Evolutionary conservation across 2,329 filamentous ascomycete species (phyloP).

Genomic region (Penicillium sp.): DNA sequence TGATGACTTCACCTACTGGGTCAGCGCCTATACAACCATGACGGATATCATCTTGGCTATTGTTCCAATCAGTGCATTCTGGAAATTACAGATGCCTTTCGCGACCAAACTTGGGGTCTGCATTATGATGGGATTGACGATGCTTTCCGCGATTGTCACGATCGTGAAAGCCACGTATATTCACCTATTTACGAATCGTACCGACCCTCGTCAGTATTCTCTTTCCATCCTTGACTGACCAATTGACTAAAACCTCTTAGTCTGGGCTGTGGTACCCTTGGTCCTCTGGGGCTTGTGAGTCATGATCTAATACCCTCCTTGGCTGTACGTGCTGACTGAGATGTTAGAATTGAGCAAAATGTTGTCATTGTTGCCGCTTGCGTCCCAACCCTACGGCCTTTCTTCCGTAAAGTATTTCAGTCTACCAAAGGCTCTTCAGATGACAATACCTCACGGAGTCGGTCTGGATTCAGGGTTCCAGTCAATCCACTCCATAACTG

Average conservation of each 20-base stretch:
- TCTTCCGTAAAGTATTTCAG: slow-evolving; percentile 24
- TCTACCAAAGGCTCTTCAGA: background rate
- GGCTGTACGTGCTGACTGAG: background rate
- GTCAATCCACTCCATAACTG: background rate
- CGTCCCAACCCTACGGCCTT: slow-evolving; percentile 26
- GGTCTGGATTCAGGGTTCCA: slow-evolving; percentile 4
- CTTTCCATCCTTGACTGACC: background rate
- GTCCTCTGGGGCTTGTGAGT: slow-evolving; percentile 22
- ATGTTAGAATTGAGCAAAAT: slow-evolving; percentile 26
- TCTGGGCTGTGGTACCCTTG: slow-evolving; percentile 17
- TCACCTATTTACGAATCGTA: slow-evolving; percentile 21
- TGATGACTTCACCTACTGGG: slow-evolving; percentile 25
- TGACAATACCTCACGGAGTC: background rate
- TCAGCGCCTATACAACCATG: slow-evolving; percentile 27
- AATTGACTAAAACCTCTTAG: background rate
- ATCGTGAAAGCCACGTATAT: slow-evolving; percentile 29
- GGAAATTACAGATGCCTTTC: slow-evolving; percentile 26
- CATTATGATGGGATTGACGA: slow-evolving; percentile 29
- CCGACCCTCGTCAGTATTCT: slow-evolving; percentile 24
- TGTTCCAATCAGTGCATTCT: slow-evolving; percentile 25
- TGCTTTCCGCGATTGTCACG: slow-evolving; percentile 28
- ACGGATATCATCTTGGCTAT: slow-evolving; percentile 29
- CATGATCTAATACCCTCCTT: background rate
- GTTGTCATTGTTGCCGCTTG: slow-evolving; percentile 31
- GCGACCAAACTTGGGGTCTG: slow-evolving; percentile 25